A percentile compares a stretch with the other conserved stretches of the same genome.
phyloP scores from a whole-genome alignment of 2,329 filamentous ascomycete genomes.

The Neodidymelliopsis sp. region DNA sequence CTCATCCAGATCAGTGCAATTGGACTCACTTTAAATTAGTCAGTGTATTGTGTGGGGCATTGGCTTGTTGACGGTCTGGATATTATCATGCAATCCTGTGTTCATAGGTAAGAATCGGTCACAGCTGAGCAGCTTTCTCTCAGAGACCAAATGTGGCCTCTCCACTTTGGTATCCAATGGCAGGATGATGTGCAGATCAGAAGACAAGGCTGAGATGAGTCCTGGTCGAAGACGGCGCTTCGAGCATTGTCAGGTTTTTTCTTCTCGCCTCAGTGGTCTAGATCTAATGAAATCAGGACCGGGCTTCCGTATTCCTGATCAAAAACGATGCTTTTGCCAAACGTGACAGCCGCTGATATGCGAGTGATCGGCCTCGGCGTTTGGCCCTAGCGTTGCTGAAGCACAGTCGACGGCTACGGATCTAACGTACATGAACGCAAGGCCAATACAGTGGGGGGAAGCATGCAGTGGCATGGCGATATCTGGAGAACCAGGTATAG shows the following conservation, averaged over 20 bases:
- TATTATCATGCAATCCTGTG: no score
- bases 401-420: background rate
- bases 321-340: constrained; percentile 5
- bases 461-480: constrained; percentile 1
- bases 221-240: no score
- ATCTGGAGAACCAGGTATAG: background rate
- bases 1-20: no score
- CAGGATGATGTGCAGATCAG: no score
- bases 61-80: no score
- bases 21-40: no score
- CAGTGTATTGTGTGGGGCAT: no score
- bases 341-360: constrained; percentile 11
- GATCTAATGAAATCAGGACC: background rate
- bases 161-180: no score
- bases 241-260: constrained; percentile 21
- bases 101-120: no score
- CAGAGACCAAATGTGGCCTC: no score
- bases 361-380: background rate
- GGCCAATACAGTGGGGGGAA: constrained; percentile 2
- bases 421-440: background rate
- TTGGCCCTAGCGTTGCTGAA: background rate
- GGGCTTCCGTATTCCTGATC: background rate
- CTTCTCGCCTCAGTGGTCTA: constrained; percentile 11
- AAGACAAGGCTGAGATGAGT: no score
- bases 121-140: no score